Percentiles rank a stretch among this genome's conserved stretches.
These are phyloP conservation scores for Hypoxylon sp. DNA, from an alignment of 2,329 filamentous ascomycete species.

Conservation along the genomic window DNA sequence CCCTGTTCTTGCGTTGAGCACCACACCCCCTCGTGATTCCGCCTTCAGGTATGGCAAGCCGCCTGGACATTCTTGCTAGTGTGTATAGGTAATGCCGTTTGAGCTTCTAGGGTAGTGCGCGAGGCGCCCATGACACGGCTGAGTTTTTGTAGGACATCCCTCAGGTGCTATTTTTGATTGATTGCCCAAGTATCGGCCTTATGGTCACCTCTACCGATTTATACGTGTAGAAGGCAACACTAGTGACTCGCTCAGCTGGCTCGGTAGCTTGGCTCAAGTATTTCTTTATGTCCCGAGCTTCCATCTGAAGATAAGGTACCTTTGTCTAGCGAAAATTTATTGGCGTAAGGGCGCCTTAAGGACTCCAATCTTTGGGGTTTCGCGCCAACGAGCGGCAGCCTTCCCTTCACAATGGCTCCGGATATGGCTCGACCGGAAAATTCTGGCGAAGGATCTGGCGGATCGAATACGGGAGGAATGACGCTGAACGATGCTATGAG, in stretches of 20 bases:
- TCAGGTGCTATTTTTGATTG: conserved; percentile 9
- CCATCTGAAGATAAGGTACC: neutral
- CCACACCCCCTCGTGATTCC: conserved; percentile 4
- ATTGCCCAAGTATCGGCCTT: conserved; percentile 26
- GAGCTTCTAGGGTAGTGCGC: conserved; percentile 18
- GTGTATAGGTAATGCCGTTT: conserved; percentile 7
- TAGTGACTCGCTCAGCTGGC: conserved; percentile 6
- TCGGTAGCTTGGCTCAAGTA: conserved; percentile 3
- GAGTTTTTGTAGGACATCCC: conserved; percentile 17
- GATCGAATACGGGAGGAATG: conserved; percentile 18
- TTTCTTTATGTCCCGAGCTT: neutral
- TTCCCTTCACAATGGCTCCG: conserved; percentile 8
- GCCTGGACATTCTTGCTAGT: conserved; percentile 8
- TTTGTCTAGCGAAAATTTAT: neutral
- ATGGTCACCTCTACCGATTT: conserved; percentile 23
- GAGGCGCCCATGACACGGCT: conserved; percentile 10
- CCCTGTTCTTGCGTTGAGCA: conserved; percentile 21
- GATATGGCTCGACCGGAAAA: conserved; percentile 10
- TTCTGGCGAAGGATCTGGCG: conserved; percentile 26
- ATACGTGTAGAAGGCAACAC: conserved; percentile 17
- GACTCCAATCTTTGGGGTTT: neutral
- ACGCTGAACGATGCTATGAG: conserved; percentile 58
- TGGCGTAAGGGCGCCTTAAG: neutral
- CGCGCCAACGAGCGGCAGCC: conserved; percentile 1
- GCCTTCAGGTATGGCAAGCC: conserved; percentile 16